phyloP scores from a whole-genome alignment of 225 moss, liverwort and hornwort species.

The Pseudisothecium myosuroides region DNA sequence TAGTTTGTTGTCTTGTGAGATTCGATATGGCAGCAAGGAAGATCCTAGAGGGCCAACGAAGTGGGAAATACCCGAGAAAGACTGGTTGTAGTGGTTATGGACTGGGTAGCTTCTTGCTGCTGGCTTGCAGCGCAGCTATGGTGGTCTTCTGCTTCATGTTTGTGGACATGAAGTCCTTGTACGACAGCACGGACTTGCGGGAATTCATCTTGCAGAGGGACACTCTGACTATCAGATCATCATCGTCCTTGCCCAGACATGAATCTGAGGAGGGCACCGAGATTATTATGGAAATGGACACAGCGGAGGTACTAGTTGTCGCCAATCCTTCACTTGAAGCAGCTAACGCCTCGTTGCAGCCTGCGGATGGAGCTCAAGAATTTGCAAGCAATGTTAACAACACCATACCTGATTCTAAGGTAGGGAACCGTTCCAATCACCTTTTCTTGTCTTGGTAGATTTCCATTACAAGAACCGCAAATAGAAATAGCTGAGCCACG shows the following conservation, averaged over 20 bases:
- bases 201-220: not conserved
- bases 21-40: slow-evolving; percentile 12
- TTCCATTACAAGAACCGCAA: not conserved
- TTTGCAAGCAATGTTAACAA: not conserved
- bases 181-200: not conserved
- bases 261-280: not conserved
- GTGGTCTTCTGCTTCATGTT: slow-evolving; percentile 19
- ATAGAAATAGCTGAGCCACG: not conserved
- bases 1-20: not conserved
- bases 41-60: not conserved
- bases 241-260: not conserved
- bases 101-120: not conserved
- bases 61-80: not conserved
- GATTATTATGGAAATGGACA: not conserved
- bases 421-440: not conserved
- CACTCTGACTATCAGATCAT: not conserved
- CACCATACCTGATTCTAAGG: not conserved
- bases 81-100: not conserved
- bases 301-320: not conserved
- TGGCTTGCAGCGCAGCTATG: not conserved
- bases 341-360: not conserved
- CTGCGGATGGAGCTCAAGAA: not conserved
- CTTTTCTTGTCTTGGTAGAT: not conserved
- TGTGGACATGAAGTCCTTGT: slow-evolving; percentile 8
- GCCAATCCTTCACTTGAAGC: not conserved